Conservation (phyloP, 2,329 filamentous ascomycete genomes). For the Xylariales sp. region DNA sequence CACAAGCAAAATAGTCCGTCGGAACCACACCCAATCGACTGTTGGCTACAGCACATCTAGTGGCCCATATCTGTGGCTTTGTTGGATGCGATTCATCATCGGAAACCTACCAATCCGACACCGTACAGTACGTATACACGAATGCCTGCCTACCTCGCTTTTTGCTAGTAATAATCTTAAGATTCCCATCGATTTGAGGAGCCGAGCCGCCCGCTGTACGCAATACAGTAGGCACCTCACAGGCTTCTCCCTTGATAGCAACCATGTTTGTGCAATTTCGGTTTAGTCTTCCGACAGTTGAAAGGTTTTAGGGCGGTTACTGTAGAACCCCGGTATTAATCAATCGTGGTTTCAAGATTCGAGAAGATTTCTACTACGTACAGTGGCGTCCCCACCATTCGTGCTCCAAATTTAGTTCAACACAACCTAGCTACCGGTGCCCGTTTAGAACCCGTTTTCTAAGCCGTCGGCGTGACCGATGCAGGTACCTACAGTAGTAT, state of each 20-base stretch:
- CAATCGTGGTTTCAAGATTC: constrained; percentile 44
- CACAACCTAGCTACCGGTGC: not conserved
- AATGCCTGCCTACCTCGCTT: not conserved
- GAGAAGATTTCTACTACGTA: constrained; percentile 50
- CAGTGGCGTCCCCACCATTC: constrained; percentile 35
- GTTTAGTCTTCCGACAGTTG: constrained; percentile 14
- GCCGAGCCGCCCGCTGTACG: constrained; percentile 23
- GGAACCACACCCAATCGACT: not conserved
- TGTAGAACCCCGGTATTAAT: constrained; percentile 3
- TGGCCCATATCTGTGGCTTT: not conserved
- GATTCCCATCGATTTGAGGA: constrained; percentile 17
- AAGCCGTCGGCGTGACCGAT: constrained; percentile 30
- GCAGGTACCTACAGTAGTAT: constrained; percentile 6
- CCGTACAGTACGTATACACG: not conserved
- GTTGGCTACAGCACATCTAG: not conserved
- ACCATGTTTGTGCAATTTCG: constrained; percentile 22
- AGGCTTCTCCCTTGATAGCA: not conserved
- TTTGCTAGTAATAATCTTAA: not conserved
- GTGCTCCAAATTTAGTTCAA: constrained; percentile 26
- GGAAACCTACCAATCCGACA: not conserved
- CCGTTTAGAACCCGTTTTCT: constrained; percentile 12
- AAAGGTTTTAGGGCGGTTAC: constrained; percentile 5
- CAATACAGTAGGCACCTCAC: not conserved
- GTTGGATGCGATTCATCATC: not conserved
- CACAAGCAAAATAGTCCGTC: not conserved